Percentiles rank a stretch among this genome's conserved stretches.
These are phyloP conservation scores for Candolleomyces eurysporus DNA, from an alignment of 768 basidiomycete species.

Conservation along the genomic window DNA sequence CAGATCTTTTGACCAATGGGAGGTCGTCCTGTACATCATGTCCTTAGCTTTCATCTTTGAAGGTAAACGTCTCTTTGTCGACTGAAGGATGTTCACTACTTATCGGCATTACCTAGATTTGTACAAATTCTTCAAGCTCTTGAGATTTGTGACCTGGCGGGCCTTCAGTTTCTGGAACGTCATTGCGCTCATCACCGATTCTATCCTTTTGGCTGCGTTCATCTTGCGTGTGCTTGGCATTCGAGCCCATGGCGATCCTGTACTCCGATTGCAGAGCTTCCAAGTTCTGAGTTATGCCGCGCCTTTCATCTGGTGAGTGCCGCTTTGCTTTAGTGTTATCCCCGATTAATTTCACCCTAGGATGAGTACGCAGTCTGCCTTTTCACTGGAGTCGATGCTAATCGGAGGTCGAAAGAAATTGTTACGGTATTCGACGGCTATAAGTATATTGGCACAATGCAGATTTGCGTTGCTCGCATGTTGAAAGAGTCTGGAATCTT, in stretches of 20 bases:
- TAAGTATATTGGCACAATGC: conserved; percentile 89
- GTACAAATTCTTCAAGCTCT: conserved; percentile 61
- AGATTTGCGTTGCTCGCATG: conserved; percentile 92
- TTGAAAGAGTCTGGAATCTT: conserved; percentile 90
- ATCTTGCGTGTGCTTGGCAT: conserved; percentile 65
- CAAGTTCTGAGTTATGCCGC: conserved; percentile 86
- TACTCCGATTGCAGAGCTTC: conserved; percentile 67
- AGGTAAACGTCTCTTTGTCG: conserved; percentile 41
- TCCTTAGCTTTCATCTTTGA: conserved; percentile 75
- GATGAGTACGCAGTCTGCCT: conserved; percentile 63
- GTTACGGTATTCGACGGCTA: conserved; percentile 58
- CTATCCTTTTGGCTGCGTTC: conserved; percentile 72
- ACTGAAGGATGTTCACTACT: neutral
- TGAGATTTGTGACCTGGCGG: conserved; percentile 76
- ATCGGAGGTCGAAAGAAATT: conserved; percentile 46
- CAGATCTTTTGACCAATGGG: conserved; percentile 71
- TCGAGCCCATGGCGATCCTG: conserved; percentile 29
- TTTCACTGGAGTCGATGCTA: neutral
- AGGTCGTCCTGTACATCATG: conserved; percentile 76
- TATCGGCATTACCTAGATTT: neutral
- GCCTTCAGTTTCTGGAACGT: conserved; percentile 80
- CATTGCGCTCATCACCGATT: conserved; percentile 70
- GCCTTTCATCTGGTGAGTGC: conserved; percentile 79
- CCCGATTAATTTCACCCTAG: conserved; percentile 31
- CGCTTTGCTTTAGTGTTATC: neutral